Evolutionary conservation across 306 rosid species (phyloP), one percentile per base, ranked within the genome.

Genomic region (Vachellia pachyceras): DNA sequence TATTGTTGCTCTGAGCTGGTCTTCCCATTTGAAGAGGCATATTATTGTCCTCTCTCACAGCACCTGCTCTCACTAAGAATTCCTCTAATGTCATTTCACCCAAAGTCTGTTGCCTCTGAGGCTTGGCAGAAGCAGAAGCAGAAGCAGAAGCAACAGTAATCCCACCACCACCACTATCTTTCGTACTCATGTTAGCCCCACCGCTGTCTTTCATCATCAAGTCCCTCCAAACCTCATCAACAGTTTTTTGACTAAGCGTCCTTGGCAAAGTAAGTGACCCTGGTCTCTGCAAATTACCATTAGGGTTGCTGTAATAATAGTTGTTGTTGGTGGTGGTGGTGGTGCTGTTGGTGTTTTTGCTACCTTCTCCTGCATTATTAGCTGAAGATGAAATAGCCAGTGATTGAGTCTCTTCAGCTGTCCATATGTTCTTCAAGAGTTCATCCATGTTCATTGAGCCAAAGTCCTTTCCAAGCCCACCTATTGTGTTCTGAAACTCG

Each of bases 361-460:
- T 44, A 3, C 14, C 29, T 20, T 42, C 37, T 22, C 14, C 73
- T 4, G 75, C 82, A 49, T 50, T 50, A 22, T 78, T 77, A 75
- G 67, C 63, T 37, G 82, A 66, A 77, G 88, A 76, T 41, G 92
- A 49, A 80, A 90, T 1, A 11, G 83, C 90, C 39, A 70, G 33
- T 22, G 75, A 33, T 25, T 93, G 94, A 85, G 91, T 84, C 80
- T 95, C 99, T 79, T 95, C 99, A 55, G 91, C 99, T 55, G 91
- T 90, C 97, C 98, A 89, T 75, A 95, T 92, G 73, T 88, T 95
- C 74, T 92, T 95, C 85, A 95, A 82, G 66, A 95, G 92, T 73
- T 95, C 99, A 83, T 95, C 99, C 99, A 95, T 95, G 87, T 95
- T 95, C 99, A 95, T 93, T 0, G 99, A 95, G 45, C 98, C 98